phyloP scores from a whole-genome alignment of 352 stramenopile species.

The Phytophthora fragariaefolia region DNA sequence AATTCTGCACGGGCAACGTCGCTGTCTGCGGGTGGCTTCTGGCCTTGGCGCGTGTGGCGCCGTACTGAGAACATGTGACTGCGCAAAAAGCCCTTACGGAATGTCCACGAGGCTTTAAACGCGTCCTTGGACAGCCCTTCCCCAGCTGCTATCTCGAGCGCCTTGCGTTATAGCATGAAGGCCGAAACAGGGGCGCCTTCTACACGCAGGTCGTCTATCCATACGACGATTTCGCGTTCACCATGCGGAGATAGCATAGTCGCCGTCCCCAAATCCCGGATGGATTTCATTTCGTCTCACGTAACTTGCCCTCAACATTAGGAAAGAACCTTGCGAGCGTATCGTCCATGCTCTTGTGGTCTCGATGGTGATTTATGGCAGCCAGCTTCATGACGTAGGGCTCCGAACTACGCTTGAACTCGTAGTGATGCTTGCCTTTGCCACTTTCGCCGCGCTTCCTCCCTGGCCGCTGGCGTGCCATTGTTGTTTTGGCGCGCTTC shows the following conservation, averaged over 20 bases:
- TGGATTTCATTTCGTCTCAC: no score
- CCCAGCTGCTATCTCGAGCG: conserved; percentile 16
- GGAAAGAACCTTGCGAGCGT: no score
- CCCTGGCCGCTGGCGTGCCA: no score
- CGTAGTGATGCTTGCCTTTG: no score
- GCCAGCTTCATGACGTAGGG: no score
- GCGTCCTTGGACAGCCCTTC: neutral
- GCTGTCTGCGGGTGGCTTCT: conserved; percentile 12
- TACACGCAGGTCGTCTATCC: conserved; percentile 25
- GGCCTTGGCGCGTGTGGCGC: conserved; percentile 9
- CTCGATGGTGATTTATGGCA: no score
- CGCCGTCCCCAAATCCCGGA: conserved; percentile 6
- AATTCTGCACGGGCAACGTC: neutral
- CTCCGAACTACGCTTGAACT: no score
- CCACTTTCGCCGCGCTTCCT: no score
- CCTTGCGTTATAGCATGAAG: conserved; percentile 30
- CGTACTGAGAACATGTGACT: conserved; percentile 27
- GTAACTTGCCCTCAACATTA: no score
- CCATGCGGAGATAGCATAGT: conserved; percentile 19
- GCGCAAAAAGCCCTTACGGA: conserved; percentile 14
- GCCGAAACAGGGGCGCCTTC: conserved; percentile 35
- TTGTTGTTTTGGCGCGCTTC: no score
- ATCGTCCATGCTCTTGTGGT: no score
- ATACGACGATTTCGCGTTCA: conserved; percentile 31
- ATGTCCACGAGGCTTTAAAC: conserved; percentile 13